These are phyloP conservation scores for Pneumocystis canis DNA, from an alignment of 1,139 yeast genomes.

Conservation along the genomic window DNA sequence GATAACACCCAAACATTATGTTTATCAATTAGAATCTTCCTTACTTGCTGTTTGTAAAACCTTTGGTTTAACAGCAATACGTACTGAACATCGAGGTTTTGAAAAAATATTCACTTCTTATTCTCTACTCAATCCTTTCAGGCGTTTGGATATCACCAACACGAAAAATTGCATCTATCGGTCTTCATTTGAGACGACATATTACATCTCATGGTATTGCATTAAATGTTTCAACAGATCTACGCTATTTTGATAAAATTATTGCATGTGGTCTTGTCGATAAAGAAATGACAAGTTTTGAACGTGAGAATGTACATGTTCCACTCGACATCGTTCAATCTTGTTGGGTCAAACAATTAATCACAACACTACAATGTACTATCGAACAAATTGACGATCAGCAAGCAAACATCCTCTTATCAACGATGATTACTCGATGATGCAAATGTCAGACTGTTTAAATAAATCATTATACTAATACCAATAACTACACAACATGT, in stretches of 20 bases:
- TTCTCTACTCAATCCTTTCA: neutral
- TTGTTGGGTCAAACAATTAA: neutral
- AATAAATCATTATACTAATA: neutral
- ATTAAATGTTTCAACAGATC: conserved; percentile 61
- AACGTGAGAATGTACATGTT: conserved; percentile 4
- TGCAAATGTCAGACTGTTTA: neutral
- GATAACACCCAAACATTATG: conserved; percentile 62
- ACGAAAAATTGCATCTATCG: conserved; percentile 75
- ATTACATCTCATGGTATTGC: conserved; percentile 85
- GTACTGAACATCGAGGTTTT: conserved; percentile 60
- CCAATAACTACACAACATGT: neutral
- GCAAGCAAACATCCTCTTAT: neutral
- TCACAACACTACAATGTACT: neutral
- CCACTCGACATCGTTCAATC: neutral
- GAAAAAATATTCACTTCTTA: neutral
- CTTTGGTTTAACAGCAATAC: conserved; percentile 35
- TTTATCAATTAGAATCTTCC: conserved; percentile 51
- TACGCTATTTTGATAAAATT: conserved; percentile 50
- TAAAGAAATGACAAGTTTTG: conserved; percentile 39
- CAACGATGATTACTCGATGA: neutral
- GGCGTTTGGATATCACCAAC: conserved; percentile 46
- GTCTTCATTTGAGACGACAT: conserved; percentile 70
- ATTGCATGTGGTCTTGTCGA: conserved; percentile 78
- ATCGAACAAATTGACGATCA: neutral
- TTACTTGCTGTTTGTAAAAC: conserved; percentile 38